Evolutionary conservation across 495 filamentous ascomycete genomes (phyloP).

Genomic region (Haplographium delicatum): DNA sequence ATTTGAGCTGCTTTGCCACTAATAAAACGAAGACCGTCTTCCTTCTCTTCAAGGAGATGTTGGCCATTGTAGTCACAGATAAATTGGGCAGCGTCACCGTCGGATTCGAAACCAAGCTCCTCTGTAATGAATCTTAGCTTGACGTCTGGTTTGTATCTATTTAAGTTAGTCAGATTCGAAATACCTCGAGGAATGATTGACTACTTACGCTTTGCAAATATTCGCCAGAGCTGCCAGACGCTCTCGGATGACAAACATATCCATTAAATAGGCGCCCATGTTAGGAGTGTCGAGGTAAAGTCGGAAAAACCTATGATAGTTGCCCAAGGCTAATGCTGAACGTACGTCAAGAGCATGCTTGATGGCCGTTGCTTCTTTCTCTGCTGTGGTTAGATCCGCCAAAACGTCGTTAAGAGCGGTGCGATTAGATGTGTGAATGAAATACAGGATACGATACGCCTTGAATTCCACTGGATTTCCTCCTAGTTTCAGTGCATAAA

Average conservation of each 20-base stretch:
- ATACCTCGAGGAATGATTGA: neutral
- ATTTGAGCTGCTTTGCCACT: slow-evolving; percentile 64
- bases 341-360: slow-evolving; percentile 90
- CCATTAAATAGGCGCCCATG: slow-evolving; percentile 98
- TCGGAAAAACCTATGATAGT: slow-evolving; percentile 95
- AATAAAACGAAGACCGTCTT: slow-evolving; percentile 66
- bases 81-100: slow-evolving; percentile 85
- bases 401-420: slow-evolving; percentile 96
- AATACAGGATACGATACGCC: slow-evolving; percentile 99
- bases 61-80: slow-evolving; percentile 71
- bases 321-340: slow-evolving; percentile 85
- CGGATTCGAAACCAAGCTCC: slow-evolving; percentile 91
- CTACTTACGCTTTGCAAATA: slow-evolving; percentile 92
- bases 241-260: slow-evolving; percentile 95
- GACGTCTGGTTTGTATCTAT: slow-evolving; percentile 85
- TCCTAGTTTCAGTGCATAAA: slow-evolving; percentile 80
- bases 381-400: slow-evolving; percentile 94
- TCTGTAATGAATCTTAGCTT: slow-evolving; percentile 88
- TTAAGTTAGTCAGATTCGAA: neutral
- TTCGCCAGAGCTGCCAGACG: slow-evolving; percentile 81
- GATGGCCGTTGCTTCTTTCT: slow-evolving; percentile 77
- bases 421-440: slow-evolving; percentile 97
- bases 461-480: slow-evolving; percentile 94
- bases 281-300: slow-evolving; percentile 91
- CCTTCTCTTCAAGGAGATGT: slow-evolving; percentile 71